Conservation (phyloP, 106 monocot species). For the Acanthochlamys bracteata region DNA sequence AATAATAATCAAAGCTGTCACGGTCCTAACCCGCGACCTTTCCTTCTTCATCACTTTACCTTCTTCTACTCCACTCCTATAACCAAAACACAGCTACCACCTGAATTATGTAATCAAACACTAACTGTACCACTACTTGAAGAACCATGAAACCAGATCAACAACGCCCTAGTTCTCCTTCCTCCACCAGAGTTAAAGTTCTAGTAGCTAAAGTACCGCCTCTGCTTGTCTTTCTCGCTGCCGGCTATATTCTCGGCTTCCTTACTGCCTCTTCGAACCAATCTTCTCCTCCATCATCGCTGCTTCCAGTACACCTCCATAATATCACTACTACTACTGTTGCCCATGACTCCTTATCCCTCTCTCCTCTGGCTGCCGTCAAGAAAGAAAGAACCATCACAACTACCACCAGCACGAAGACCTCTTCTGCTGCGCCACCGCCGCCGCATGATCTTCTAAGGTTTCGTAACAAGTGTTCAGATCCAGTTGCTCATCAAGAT, state of each 20-base stretch:
- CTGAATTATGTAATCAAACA: neutral
- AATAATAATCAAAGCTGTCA: too few relatives aligned
- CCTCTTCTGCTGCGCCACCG: neutral
- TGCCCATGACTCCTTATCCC: neutral
- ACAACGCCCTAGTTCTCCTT: neutral
- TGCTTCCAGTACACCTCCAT: neutral
- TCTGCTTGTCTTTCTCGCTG: conserved; percentile 25
- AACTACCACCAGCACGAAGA: neutral
- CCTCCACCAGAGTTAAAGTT: neutral
- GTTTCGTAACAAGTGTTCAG: conserved; percentile 24
- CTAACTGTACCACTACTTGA: neutral
- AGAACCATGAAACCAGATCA: neutral
- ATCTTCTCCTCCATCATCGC: neutral
- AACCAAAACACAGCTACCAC: neutral
- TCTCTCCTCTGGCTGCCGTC: too few relatives aligned
- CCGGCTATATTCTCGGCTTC: conserved; percentile 33
- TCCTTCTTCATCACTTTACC: neutral
- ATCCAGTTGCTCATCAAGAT: conserved; percentile 11
- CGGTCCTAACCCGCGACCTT: too few relatives aligned
- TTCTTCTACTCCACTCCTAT: neutral
- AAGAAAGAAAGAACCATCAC: neutral
- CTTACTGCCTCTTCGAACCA: conserved; percentile 18
- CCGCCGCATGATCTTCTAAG: conserved; percentile 28
- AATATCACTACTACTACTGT: neutral
- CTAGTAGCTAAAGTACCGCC: conserved; percentile 11